Evolutionary conservation across 129 eudicot genomes (phyloP), one percentile per base, ranked within the genome.

Genomic region (Lonicera japonica): DNA sequence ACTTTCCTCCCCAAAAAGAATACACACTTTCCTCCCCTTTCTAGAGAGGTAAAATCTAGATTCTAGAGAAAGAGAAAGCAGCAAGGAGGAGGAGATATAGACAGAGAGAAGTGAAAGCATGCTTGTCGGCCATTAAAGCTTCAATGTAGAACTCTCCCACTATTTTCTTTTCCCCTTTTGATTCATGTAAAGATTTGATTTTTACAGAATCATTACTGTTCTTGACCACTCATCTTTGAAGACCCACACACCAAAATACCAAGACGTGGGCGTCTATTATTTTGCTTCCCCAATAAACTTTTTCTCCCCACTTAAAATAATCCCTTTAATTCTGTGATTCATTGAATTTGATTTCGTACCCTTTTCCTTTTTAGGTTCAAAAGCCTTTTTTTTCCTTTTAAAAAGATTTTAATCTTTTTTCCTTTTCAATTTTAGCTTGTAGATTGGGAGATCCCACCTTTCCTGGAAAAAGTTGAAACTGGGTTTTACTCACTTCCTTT

Each of bases 61-160:
- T 29, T 29, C 36, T 29, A 29, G 36, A 29, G 36, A 51, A 8
- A 25, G 60, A 60, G 52, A 34, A 25, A 14, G 36, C 2, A 6
- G 36, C 4, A 19, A 29, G 17, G 63, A 76, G 43, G 48, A 47
- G 57, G 23, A 29, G 63, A n/a, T 43, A 43, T 1, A 43, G 5
- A 43, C 18, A 61, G 65, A 67, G 21, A 52, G 58, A n/a, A 48
- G 50, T 43, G 50, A 10, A 3, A 61, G 79, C 95, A 90, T 90
- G 97, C 97, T 43, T 86, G 96, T 90, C 95, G 88, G 97, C 97
- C 97, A 86, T 79, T 86, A 70, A 67, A 80, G 78, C 85, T 83
- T 90, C 95, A 78, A 20, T 53, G 63, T 59, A 72, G 73, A 71
- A 67, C 57, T 72, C 36, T 43, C 50, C n/a, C n/a, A n/a, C n/a